Evolutionary conservation across 2,329 filamentous ascomycete genomes (phyloP).

Genomic region (Dothistroma septosporum): DNA sequence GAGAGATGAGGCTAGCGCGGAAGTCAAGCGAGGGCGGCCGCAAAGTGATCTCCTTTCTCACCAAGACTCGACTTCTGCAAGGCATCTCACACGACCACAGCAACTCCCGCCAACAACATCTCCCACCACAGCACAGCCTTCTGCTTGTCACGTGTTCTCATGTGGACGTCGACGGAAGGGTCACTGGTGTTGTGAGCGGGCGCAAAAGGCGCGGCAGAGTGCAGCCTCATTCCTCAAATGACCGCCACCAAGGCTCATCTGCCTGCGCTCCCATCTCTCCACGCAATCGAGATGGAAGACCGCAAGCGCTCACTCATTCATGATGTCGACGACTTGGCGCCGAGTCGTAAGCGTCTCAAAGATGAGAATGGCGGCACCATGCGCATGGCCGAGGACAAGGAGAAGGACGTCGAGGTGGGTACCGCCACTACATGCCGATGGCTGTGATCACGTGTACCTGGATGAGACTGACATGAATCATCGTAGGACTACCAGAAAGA

Average conservation of each 20-base stretch:
- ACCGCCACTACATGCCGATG: slow-evolving; percentile 30
- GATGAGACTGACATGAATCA: slow-evolving; percentile 3
- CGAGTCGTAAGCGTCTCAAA: slow-evolving; percentile 81
- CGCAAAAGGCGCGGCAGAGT: slow-evolving; percentile 9
- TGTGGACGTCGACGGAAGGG: not conserved
- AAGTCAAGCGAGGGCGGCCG: not conserved
- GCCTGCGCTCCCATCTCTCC: slow-evolving; percentile 63
- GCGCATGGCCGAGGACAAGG: slow-evolving; percentile 64
- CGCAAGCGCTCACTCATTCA: slow-evolving; percentile 88
- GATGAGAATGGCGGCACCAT: slow-evolving; percentile 69
- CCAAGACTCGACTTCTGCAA: not conserved
- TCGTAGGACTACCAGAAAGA: slow-evolving; percentile 88
- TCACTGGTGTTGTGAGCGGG: slow-evolving; percentile 1
- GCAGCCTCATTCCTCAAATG: slow-evolving; percentile 24
- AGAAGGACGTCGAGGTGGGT: slow-evolving; percentile 71
- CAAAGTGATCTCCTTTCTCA: slow-evolving; percentile 1
- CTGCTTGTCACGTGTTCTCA: not conserved
- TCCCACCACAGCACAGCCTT: not conserved
- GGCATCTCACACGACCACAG: slow-evolving; percentile 5
- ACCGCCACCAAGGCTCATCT: slow-evolving; percentile 26
- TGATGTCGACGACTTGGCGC: slow-evolving; percentile 76
- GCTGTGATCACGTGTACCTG: not conserved
- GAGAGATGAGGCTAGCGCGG: not conserved
- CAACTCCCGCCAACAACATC: not conserved
- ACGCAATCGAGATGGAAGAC: slow-evolving; percentile 96